Percentiles rank a stretch among this genome's conserved stretches.
These are phyloP conservation scores for Solanum lycopersicoides DNA, from an alignment of 257 asterid species.

Conservation along the genomic window DNA sequence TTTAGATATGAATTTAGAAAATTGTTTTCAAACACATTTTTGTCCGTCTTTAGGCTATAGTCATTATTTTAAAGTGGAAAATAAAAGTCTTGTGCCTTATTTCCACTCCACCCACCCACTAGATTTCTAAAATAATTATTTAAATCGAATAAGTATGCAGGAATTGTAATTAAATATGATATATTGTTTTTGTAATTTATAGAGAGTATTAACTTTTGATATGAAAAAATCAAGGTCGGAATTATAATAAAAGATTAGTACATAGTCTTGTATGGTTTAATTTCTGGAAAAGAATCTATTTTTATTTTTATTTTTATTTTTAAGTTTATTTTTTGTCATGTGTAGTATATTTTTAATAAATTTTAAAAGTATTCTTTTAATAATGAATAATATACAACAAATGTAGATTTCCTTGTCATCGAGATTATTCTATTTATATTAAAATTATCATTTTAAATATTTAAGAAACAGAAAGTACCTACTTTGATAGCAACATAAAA, in stretches of 20 bases:
- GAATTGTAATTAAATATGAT: too few species aligned
- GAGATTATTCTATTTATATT: neutral
- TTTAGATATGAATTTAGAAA: neutral
- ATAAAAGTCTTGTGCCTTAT: neutral
- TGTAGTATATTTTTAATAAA: neutral
- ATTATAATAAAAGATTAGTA: neutral
- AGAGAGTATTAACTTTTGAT: rapidly evolving
- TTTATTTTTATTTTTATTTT: neutral
- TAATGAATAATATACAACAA: neutral
- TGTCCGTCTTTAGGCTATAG: neutral
- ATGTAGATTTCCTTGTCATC: neutral
- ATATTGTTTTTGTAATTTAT: rapidly evolving
- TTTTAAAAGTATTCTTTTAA: neutral
- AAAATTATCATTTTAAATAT: neutral
- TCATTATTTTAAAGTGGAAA: neutral
- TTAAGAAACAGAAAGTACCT: neutral
- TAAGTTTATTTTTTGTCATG: neutral
- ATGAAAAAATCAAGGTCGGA: neutral
- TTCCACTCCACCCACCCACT: neutral
- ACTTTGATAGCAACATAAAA: neutral
- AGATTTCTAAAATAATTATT: neutral
- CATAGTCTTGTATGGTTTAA: neutral
- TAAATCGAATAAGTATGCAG: too few species aligned
- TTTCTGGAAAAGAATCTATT: neutral
- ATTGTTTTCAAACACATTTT: neutral